Evolutionary conservation across 805 yeast genomes (phyloP).

Genomic region (Yamadazyma tumulicola): DNA sequence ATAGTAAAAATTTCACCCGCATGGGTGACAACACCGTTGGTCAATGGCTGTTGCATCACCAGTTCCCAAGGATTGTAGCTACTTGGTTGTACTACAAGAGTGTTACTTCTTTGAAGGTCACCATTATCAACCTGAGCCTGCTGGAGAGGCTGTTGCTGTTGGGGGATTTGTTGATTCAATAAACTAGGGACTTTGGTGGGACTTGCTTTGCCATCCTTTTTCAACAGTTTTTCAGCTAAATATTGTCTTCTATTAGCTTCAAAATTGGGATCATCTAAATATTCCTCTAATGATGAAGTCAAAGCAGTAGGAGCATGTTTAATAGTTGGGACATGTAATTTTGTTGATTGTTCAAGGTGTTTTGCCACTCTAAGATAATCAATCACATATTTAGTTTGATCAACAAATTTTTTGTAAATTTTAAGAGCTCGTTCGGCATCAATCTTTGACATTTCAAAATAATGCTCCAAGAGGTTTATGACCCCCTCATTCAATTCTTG

Average conservation of each 20-base stretch:
- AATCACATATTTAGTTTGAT: constrained; percentile 82
- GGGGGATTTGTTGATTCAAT: constrained; percentile 1
- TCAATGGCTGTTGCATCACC: constrained; percentile 8
- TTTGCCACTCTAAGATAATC: constrained; percentile 86
- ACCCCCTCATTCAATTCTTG: constrained; percentile 95
- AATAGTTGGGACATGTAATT: constrained; percentile 89
- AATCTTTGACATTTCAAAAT: constrained; percentile 81
- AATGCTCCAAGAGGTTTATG: constrained; percentile 87
- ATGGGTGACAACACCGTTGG: constrained; percentile 2
- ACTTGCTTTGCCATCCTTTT: constrained; percentile 12
- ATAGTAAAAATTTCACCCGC: constrained; percentile 8
- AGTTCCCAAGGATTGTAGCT: constrained; percentile 41
- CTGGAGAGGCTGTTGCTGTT: constrained; percentile 3
- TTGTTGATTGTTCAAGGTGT: constrained; percentile 80
- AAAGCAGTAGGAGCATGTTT: constrained; percentile 96
- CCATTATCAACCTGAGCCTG: constrained; percentile 5
- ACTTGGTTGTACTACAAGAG: constrained; percentile 36
- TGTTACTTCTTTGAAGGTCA: constrained; percentile 15
- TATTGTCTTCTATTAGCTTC: constrained; percentile 77
- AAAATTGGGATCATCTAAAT: constrained; percentile 80
- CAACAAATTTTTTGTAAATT: constrained; percentile 81
- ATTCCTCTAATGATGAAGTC: constrained; percentile 82
- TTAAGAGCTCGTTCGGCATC: constrained; percentile 87
- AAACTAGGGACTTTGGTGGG: constrained; percentile 1
- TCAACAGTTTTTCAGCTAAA: constrained; percentile 58